A percentile compares a stretch with the other conserved stretches of the same genome.
These are phyloP conservation scores for Penicillium sp. DNA, from an alignment of 2,329 filamentous ascomycete species.

Conservation along the genomic window DNA sequence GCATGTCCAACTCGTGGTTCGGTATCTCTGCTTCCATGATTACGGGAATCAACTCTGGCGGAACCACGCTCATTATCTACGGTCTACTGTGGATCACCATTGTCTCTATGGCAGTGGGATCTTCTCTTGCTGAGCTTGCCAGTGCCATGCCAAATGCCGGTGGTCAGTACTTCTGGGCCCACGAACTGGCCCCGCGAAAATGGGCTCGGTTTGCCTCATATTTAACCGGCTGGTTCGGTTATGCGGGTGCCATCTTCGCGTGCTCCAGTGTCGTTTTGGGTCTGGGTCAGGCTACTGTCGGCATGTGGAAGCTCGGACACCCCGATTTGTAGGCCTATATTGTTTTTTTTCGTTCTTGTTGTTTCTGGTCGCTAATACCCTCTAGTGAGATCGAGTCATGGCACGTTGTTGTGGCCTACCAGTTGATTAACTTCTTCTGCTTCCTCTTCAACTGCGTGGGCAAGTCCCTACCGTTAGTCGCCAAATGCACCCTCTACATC, in stretches of 20 bases:
- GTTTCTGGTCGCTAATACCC: background rate
- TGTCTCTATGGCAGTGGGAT: conserved; percentile 52
- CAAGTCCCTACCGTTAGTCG: conserved; percentile 43
- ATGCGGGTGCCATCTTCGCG: conserved; percentile 60
- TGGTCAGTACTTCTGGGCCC: conserved; percentile 58
- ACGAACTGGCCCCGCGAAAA: conserved; percentile 51
- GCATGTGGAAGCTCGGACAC: conserved; percentile 58
- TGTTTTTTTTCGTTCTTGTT: background rate
- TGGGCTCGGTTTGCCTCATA: conserved; percentile 53
- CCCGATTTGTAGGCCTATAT: conserved; percentile 53
- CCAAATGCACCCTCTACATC: conserved; percentile 50
- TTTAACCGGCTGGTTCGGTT: conserved; percentile 57
- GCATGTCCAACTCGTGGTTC: conserved; percentile 58
- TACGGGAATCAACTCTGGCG: conserved; percentile 56
- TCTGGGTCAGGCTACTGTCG: conserved; percentile 53
- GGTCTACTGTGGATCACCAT: conserved; percentile 53
- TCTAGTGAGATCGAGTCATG: conserved; percentile 38
- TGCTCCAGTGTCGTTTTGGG: conserved; percentile 57
- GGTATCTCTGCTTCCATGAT: conserved; percentile 55
- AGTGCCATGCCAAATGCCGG: conserved; percentile 57
- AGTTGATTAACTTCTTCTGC: conserved; percentile 53
- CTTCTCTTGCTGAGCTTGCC: conserved; percentile 41
- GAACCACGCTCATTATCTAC: conserved; percentile 55
- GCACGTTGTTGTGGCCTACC: conserved; percentile 50
- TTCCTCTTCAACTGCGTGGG: conserved; percentile 55